Evolutionary conservation across 768 basidiomycete genomes (phyloP), one percentile per base, ranked within the genome.

Genomic region (Coprinopsis strossmayeri): DNA sequence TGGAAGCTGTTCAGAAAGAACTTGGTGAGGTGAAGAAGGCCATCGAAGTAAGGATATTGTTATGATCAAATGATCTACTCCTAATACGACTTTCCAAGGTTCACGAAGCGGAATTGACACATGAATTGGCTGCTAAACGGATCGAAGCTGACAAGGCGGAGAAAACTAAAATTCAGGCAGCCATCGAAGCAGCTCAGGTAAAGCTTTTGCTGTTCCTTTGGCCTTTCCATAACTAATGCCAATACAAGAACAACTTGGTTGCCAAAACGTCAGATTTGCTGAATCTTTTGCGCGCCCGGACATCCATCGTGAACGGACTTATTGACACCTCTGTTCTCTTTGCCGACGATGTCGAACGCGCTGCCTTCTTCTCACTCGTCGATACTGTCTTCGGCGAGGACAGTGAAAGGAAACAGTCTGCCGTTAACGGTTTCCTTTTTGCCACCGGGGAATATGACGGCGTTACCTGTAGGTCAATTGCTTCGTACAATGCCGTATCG

Each of bases 1-100:
- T 94, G 18, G 91, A 94, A 59, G 87, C 82, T 9, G 72, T 82
- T 34, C 77, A 82, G 55, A 90, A 88, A 59, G 92, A 94, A 57
- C 67, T 95, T 12, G 81, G 78, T 21, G 92, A 93, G 49, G 78
- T 92, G 37, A 87, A 85, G 64, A 91, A 87, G 62, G 79, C 76
- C 34, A 74, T 93, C 53, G 90, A 95, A 78, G 92, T 91, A 38
- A 34, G 70, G 49, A 38, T 40, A 11, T 13, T 45, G 25, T 24
- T 34, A 20, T 12, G 21, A 27, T 25, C 27, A 32, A 7, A 26
- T 24, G 46, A 17, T 47, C 27, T 45, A 18, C 34, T 50, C 32
- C 47, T 46, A 27, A 45, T 41, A 54, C n/a, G 57, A 24, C 23
- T 30, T 21, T 23, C 25, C 38, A 46, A 90, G 88, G 63, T 63